Evolutionary conservation across 345 rosid species (phyloP).

Genomic region (Dipteronia dyeriana): DNA sequence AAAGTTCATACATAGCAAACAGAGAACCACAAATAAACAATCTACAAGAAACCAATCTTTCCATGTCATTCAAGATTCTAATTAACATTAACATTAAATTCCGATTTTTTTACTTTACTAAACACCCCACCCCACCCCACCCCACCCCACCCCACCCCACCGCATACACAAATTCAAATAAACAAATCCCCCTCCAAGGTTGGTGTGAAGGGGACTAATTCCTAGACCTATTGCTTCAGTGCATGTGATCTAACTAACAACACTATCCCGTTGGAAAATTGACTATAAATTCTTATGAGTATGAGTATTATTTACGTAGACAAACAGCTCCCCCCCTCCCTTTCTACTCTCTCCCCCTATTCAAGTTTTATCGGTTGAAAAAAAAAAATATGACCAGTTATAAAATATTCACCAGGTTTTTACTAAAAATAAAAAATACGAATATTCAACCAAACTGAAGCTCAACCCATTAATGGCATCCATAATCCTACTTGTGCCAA

Average conservation of each 20-base stretch:
- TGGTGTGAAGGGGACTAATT: neutral
- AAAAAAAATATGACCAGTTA: neutral
- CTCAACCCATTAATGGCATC: neutral
- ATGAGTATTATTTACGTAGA: neutral
- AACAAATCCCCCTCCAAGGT: neutral
- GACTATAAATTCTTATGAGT: neutral
- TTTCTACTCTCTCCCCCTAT: neutral
- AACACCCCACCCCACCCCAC: too few species aligned
- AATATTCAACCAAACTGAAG: neutral
- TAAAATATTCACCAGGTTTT: neutral
- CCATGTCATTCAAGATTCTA: neutral
- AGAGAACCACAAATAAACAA: conserved; percentile 8
- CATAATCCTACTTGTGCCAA: conserved; percentile 3
- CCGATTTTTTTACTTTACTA: neutral
- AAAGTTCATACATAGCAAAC: neutral
- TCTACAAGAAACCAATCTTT: neutral
- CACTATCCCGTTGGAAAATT: neutral
- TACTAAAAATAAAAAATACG: neutral
- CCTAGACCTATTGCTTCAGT: neutral
- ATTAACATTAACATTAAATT: neutral
- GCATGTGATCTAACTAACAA: neutral
- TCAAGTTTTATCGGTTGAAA: neutral
- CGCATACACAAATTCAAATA: neutral
- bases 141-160: neutral
- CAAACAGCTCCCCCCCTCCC: neutral